Conservation (phyloP, 768 basidiomycete genomes). For the Peribolospora kevripleyi region DNA sequence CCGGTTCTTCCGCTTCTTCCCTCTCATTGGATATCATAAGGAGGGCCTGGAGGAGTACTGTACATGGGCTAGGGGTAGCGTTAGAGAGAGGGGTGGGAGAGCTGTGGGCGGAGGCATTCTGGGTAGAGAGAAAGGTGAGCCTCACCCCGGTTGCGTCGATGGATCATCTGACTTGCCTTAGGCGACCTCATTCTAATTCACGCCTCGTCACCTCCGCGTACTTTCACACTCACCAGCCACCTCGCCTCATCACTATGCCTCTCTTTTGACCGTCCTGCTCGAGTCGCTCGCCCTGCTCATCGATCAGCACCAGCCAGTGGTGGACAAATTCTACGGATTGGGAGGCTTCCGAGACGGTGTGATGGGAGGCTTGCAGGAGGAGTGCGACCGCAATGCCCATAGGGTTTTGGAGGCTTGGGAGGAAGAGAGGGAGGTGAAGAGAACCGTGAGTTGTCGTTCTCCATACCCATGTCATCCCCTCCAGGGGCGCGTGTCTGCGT, state of each 20-base stretch:
- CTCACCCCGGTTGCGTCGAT: no score
- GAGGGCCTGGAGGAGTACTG: slow-evolving; percentile 84
- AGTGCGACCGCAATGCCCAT: slow-evolving; percentile 64
- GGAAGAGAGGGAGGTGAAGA: slow-evolving; percentile 59
- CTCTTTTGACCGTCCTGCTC: slow-evolving; percentile 68
- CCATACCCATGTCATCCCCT: no score
- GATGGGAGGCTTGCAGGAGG: slow-evolving; percentile 39
- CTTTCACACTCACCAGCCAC: slow-evolving; percentile 35
- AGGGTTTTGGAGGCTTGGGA: slow-evolving; percentile 62
- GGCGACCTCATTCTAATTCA: neutral
- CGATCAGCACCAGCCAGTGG: slow-evolving; percentile 89
- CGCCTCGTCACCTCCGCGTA: neutral
- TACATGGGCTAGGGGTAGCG: slow-evolving; percentile 44
- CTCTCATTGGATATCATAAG: slow-evolving; percentile 74
- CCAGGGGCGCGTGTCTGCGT: no score
- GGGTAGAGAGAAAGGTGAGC: slow-evolving; percentile 5
- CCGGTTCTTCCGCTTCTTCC: slow-evolving; percentile 92
- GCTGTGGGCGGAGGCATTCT: slow-evolving; percentile 4
- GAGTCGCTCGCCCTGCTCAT: slow-evolving; percentile 89
- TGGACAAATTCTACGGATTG: slow-evolving; percentile 87
- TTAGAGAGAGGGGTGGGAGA: neutral
- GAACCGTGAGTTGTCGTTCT: slow-evolving; percentile 19
- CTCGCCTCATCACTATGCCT: slow-evolving; percentile 75
- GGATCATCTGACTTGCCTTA: neutral
- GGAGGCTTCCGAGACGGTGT: slow-evolving; percentile 70